Evolutionary conservation across 129 eudicot genomes (phyloP).

Genomic region (Escallonia rubra): DNA sequence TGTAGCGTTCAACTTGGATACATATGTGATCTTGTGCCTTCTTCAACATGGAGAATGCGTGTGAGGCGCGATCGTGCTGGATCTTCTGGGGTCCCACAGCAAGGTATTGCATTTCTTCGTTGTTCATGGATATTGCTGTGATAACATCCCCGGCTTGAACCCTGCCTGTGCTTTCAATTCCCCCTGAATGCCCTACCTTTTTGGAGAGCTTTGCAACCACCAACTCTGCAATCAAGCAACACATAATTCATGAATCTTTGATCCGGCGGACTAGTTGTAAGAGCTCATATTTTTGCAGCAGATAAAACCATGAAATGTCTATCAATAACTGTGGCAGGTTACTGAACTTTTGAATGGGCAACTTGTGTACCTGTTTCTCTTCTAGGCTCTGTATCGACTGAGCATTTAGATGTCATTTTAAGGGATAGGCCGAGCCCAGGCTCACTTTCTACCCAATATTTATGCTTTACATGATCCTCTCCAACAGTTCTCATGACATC

Average conservation of each 20-base stretch:
- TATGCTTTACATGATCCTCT: slow-evolving; percentile 8
- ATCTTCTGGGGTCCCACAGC: slow-evolving; percentile 10
- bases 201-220: slow-evolving; percentile 13
- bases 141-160: slow-evolving; percentile 17
- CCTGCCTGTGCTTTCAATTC: slow-evolving; percentile 14
- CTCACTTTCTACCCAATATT: slow-evolving; percentile 20
- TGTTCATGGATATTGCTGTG: slow-evolving; percentile 14
- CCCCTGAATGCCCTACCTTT: slow-evolving; percentile 14
- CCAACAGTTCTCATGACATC: slow-evolving; percentile 6
- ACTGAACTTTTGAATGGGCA: not conserved
- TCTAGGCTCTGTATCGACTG: slow-evolving; percentile 4
- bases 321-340: not conserved
- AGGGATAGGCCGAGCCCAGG: slow-evolving; percentile 19
- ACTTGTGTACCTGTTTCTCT: slow-evolving; percentile 4
- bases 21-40: slow-evolving; percentile 5
- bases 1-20: slow-evolving; percentile 15
- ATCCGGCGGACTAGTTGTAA: not conserved
- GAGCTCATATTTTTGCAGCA: not conserved
- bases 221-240: slow-evolving; percentile 9
- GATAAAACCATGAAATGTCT: not conserved
- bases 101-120: slow-evolving; percentile 14
- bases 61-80: slow-evolving; percentile 10
- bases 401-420: slow-evolving; percentile 4
- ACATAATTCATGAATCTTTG: not conserved
- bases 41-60: slow-evolving; percentile 14